Conservation (phyloP, 73 alveolate genomes). For the Tetrahymena thermophila region DNA sequence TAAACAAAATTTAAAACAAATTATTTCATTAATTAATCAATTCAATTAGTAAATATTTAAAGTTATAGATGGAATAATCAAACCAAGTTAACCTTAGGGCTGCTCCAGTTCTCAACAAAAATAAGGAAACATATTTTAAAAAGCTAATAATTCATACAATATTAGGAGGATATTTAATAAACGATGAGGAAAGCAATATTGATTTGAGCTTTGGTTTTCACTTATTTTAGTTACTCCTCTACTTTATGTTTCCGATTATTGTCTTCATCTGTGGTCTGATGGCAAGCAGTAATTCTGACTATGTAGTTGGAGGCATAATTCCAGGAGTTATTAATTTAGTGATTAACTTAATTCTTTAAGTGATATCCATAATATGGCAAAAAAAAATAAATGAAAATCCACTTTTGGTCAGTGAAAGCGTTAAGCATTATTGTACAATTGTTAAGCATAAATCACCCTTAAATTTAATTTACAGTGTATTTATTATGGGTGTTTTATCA, state of each 20-base stretch:
- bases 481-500: not conserved
- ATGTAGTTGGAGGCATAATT: not conserved
- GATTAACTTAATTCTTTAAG: not conserved
- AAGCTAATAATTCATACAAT: not conserved
- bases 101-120: not conserved
- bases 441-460: not conserved
- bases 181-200: not conserved
- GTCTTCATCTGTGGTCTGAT: not conserved
- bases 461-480: not conserved
- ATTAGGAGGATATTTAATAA: not conserved
- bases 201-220: not conserved
- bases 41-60: not conserved
- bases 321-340: not conserved
- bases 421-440: not conserved
- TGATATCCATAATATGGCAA: not conserved
- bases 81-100: not conserved
- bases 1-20: not conserved
- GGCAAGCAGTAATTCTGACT: not conserved
- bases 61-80: not conserved
- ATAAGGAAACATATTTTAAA: not conserved
- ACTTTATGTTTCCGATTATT: not conserved
- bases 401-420: not conserved
- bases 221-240: not conserved
- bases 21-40: not conserved
- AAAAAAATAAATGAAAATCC: not conserved